A percentile compares a stretch with the other conserved stretches of the same genome.
Evolutionary conservation across 176 grass and related monocot species (phyloP).

Genomic region (Eleusine indica): DNA sequence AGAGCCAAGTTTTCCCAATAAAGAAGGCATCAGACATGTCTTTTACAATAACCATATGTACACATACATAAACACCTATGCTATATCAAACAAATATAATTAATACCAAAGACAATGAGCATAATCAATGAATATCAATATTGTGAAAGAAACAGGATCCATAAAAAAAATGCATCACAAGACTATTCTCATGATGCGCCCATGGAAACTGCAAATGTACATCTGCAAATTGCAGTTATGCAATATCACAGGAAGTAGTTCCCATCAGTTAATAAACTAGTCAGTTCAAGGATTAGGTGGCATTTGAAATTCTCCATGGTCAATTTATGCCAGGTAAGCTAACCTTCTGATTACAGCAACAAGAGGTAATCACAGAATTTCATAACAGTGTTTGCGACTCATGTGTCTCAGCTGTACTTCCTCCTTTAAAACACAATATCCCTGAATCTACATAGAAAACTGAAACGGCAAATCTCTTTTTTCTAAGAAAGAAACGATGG

Average conservation of each 20-base stretch:
- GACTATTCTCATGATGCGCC: too few species aligned
- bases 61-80: neutral
- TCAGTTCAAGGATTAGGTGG: neutral
- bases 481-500: too few species aligned
- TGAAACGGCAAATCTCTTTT: neutral
- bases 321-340: neutral
- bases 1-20: neutral
- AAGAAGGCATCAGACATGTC: too few species aligned
- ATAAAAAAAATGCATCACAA: too few species aligned
- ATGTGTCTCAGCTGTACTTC: neutral
- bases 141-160: neutral
- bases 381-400: neutral
- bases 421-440: neutral
- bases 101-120: neutral
- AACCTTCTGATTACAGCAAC: neutral
- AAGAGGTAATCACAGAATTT: neutral
- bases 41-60: neutral
- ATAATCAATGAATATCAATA: slow-evolving; percentile 19
- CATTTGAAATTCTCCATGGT: neutral
- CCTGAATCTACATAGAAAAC: neutral
- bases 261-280: neutral
- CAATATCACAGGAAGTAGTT: neutral
- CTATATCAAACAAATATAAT: neutral
- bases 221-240: neutral
- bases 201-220: neutral